Base-by-base conservation (phyloP, 176 grass and related monocot genomes). In the Paspalum vaginatum region DNA sequence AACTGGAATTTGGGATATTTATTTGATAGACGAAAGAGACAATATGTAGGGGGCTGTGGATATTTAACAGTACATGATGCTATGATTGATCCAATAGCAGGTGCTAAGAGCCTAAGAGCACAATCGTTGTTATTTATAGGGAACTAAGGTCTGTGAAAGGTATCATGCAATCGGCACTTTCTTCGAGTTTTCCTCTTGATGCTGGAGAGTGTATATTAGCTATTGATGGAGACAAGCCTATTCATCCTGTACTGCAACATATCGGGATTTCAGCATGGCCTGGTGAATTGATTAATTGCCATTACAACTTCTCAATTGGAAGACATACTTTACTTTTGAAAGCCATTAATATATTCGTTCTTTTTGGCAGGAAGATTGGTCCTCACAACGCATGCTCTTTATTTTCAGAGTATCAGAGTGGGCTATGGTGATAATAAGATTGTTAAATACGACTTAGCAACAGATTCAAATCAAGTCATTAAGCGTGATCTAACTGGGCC, bases 301-400 rank as follows among this genome's bases (percentile, higher is more conserved):
- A 72, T 68, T 68, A 75, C 76, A 13, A 79, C 5, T 63, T 75
- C 20, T 74, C 61, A 65, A 37, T 10, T 75, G 61, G 7, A 21
- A 80, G 25, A 11, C 81, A 74, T 54, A 38, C 55, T 58, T 73
- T 22, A 68, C 27, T 80, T 73, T 59, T 6, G 18, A 58, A 81
- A 83, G 26, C 16, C 53, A 63, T 75, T 76, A 65, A 75, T 32
- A 20, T 72, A 72, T 83, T 26, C 27, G 16, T 77, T 77, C 25
- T 80, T 84, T 87, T 78, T 85, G 79, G 76, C 90, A 98, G 92
- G 95, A 81, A 87, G 89, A 72, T 78, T 98, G 79, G 88, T 91
- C 74, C 92, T 98, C 59, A 98, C 95, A 55, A 94, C 89, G 52
- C 92, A 91, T 75, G 92, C 95, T 91, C 85, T 98, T 73, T 94